These are phyloP conservation scores for Penicillium cosmopolitanum DNA, from an alignment of 495 filamentous ascomycete species.

Conservation along the genomic window DNA sequence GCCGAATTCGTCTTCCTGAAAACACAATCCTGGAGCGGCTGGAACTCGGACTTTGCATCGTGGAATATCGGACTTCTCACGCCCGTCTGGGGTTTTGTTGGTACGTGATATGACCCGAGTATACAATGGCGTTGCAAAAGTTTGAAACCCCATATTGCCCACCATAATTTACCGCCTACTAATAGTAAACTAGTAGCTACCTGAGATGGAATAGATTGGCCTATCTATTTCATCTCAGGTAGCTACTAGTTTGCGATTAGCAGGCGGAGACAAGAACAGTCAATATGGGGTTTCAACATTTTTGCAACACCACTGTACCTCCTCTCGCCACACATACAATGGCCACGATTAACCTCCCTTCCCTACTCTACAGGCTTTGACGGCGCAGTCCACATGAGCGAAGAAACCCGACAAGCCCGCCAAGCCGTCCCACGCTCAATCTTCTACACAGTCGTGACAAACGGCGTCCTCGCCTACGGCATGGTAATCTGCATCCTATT, in stretches of 20 bases:
- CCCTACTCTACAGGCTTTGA: slow-evolving; percentile 22
- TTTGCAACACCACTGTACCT: too few species aligned
- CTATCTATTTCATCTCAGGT: too few species aligned
- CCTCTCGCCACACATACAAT: too few species aligned
- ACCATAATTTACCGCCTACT: too few species aligned
- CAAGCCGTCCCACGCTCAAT: slow-evolving; percentile 42
- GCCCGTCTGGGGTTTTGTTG: slow-evolving; percentile 33
- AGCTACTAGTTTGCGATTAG: too few species aligned
- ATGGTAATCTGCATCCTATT: slow-evolving; percentile 46
- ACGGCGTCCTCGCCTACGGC: slow-evolving; percentile 39
- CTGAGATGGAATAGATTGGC: too few species aligned
- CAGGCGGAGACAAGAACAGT: too few species aligned
- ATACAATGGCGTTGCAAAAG: too few species aligned
- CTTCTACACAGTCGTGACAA: slow-evolving; percentile 35
- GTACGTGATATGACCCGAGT: slow-evolving; percentile 9
- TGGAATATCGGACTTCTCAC: slow-evolving; percentile 43
- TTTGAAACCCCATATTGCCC: too few species aligned
- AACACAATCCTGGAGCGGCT: slow-evolving; percentile 12
- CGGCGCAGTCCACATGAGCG: slow-evolving; percentile 39
- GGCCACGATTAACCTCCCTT: background rate
- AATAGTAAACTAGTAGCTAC: too few species aligned
- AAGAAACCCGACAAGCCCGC: slow-evolving; percentile 43
- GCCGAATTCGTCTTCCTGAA: slow-evolving; percentile 23
- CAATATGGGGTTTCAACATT: too few species aligned
- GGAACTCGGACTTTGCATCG: slow-evolving; percentile 22